A percentile compares a stretch with the other conserved stretches of the same genome.
Evolutionary conservation across 2,329 filamentous ascomycete genomes (phyloP).

Genomic region (Pestalotiopsis sp.): DNA sequence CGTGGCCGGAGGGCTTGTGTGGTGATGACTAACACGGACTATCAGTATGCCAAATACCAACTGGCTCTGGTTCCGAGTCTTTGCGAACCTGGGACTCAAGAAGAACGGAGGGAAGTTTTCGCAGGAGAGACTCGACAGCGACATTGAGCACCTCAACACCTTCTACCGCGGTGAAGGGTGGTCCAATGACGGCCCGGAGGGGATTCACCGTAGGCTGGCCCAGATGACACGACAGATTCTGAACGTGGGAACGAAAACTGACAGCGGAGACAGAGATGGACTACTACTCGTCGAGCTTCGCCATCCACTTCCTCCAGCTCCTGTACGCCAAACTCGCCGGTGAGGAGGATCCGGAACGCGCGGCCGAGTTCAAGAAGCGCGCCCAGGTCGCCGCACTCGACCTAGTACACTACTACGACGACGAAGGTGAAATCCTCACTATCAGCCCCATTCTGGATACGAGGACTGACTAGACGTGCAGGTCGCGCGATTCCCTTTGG

Average conservation of each 20-base stretch:
- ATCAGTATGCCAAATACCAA: slow-evolving; percentile 69
- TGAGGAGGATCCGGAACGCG: slow-evolving; percentile 66
- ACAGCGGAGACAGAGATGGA: slow-evolving; percentile 65
- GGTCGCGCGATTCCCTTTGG: slow-evolving; percentile 75
- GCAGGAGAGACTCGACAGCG: slow-evolving; percentile 68
- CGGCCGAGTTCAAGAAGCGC: slow-evolving; percentile 69
- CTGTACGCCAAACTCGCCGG: slow-evolving; percentile 74
- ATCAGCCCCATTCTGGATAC: neutral
- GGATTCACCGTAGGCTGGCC: slow-evolving; percentile 64
- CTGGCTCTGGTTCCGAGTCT: slow-evolving; percentile 84
- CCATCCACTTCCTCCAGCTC: slow-evolving; percentile 79
- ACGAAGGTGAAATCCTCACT: slow-evolving; percentile 46
- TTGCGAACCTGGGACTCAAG: slow-evolving; percentile 77
- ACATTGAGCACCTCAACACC: slow-evolving; percentile 77
- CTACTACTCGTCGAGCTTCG: slow-evolving; percentile 82
- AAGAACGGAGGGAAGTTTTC: slow-evolving; percentile 75
- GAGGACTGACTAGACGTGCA: slow-evolving; percentile 23
- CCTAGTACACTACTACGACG: slow-evolving; percentile 76
- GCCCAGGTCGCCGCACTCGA: slow-evolving; percentile 70
- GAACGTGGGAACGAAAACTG: slow-evolving; percentile 13
- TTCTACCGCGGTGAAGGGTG: slow-evolving; percentile 83
- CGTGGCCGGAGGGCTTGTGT: slow-evolving; percentile 26
- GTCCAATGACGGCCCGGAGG: slow-evolving; percentile 80
- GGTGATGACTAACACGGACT: slow-evolving; percentile 17
- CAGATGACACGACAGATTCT: neutral